Base-by-base conservation (phyloP, 305 asterid species). In the Ilex paraguariensis region DNA sequence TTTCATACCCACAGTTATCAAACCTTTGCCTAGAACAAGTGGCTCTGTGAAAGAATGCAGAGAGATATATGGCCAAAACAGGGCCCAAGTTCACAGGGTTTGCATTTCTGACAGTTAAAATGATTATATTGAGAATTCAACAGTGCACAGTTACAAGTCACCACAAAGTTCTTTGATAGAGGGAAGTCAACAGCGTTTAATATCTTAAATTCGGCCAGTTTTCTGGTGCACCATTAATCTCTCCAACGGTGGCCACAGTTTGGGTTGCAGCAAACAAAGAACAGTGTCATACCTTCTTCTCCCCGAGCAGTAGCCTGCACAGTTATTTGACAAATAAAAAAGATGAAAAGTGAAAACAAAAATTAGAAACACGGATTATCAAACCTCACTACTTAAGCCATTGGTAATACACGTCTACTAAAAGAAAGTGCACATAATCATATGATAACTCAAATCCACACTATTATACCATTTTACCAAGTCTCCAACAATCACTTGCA, bases 261-360 rank as follows among this genome's bases (percentile, higher is more conserved):
- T 1, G 97, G 85, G 71, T 86, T 90, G 87, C 97, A 90, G 89
- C 96, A 90, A 65, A 87, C 97, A 11, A 90, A 90, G 83, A 87
- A 85, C 69, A 90, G 73, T 0, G 96, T 81, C 96, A 87, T 87
- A n/a, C 95, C 97, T 81, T 90, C 96, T 83, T 87, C 97, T 31
- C 97, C 95, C 66, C 90, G 74, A 61, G 95, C 88, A 78, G 91
- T 87, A 58, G 97, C 97, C 97, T 90, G 89, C 73, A 73, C 42
- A 12, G 28, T 21, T 60, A 30, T 13, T 28, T 39, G 33, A 16
- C 13, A 31, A 14, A 3, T n/a, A 7, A 59, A 50, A 46, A 58
- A 30, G 21, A 53, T 16, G 15, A 13, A 0, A 28, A 30, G 13
- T 3, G 8, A 31, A 46, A 61, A 3, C 11, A 54, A 54, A 54